Percentiles rank a stretch among this genome's conserved stretches.
Conservation (phyloP, 352 stramenopile species). For the Globisporangium mamillatum region DNA sequence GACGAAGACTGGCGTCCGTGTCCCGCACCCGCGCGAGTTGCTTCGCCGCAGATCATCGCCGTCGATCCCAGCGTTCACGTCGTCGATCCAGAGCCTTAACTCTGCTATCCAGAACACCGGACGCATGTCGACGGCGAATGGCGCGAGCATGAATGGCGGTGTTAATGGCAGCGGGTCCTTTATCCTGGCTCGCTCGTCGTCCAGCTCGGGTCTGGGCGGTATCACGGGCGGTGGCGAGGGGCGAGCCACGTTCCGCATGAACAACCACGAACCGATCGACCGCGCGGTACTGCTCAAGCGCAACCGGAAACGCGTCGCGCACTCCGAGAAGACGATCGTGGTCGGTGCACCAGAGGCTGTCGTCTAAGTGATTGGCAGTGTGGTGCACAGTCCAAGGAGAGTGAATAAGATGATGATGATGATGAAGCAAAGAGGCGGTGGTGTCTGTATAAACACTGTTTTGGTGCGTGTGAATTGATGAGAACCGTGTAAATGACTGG, state of each 20-base stretch:
- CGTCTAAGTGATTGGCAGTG: conserved; percentile 40
- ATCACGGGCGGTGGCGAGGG: conserved; percentile 29
- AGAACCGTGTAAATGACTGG: background rate
- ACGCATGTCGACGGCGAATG: conserved; percentile 52
- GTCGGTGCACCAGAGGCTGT: conserved; percentile 79
- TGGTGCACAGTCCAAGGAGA: background rate
- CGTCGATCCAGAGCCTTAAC: conserved; percentile 80
- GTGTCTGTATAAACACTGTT: background rate
- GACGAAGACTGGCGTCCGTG: conserved; percentile 36
- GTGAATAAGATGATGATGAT: background rate
- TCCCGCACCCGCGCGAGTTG: conserved; percentile 47
- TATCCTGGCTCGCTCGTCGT: conserved; percentile 18
- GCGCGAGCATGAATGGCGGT: conserved; percentile 7
- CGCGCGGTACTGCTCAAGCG: conserved; percentile 77
- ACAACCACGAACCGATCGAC: conserved; percentile 62
- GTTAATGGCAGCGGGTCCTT: conserved; percentile 12
- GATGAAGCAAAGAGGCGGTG: background rate
- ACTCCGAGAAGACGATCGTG: conserved; percentile 86
- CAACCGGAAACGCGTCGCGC: conserved; percentile 63
- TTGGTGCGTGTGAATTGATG: conserved; percentile 2
- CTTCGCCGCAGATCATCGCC: conserved; percentile 73
- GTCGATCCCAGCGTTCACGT: conserved; percentile 86
- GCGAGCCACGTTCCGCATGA: conserved; percentile 59
- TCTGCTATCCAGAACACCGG: conserved; percentile 72
- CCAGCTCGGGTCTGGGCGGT: conserved; percentile 20